These are phyloP conservation scores for Cornus florida DNA, from an alignment of 148 eudicot species.

Conservation along the genomic window DNA sequence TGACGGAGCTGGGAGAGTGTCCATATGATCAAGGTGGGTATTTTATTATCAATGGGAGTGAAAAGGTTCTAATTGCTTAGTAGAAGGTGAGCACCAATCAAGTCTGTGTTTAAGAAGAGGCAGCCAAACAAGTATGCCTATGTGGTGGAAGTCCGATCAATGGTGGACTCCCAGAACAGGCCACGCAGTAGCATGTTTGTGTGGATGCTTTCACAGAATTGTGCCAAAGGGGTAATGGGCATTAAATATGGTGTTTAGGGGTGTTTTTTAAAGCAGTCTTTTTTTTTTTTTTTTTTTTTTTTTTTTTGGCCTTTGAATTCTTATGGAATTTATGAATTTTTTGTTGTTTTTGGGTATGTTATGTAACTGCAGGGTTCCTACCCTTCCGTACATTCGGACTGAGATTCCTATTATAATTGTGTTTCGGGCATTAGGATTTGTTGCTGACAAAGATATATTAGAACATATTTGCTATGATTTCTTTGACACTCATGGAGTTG, in stretches of 20 bases:
- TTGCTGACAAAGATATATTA: slow-evolving; percentile 95
- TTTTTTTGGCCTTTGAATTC: neutral
- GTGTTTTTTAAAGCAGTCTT: too few species aligned
- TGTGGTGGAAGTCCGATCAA: too few species aligned
- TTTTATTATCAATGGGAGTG: slow-evolving; percentile 98
- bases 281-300: neutral
- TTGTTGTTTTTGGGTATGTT: too few species aligned
- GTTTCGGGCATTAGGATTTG: slow-evolving; percentile 94
- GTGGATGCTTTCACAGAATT: too few species aligned
- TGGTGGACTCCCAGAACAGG: slow-evolving; percentile 95
- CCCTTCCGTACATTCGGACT: slow-evolving; percentile 87
- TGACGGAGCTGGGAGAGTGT: slow-evolving; percentile 98
- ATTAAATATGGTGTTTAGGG: too few species aligned
- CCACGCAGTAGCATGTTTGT: slow-evolving; percentile 98
- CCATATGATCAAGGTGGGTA: slow-evolving; percentile 98
- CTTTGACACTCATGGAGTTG: slow-evolving; percentile 91
- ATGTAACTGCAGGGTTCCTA: too few species aligned
- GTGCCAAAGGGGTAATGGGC: too few species aligned
- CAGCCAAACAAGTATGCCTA: too few species aligned
- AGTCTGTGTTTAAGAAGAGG: too few species aligned
- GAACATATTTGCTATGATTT: slow-evolving; percentile 98
- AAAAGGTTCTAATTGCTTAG: slow-evolving; percentile 94
- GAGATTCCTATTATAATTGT: slow-evolving; percentile 96
- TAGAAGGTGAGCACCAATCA: too few species aligned
- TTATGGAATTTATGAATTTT: too few species aligned